Base-by-base conservation (phyloP, 305 asterid species). In the Solanum hybrid region DNA sequence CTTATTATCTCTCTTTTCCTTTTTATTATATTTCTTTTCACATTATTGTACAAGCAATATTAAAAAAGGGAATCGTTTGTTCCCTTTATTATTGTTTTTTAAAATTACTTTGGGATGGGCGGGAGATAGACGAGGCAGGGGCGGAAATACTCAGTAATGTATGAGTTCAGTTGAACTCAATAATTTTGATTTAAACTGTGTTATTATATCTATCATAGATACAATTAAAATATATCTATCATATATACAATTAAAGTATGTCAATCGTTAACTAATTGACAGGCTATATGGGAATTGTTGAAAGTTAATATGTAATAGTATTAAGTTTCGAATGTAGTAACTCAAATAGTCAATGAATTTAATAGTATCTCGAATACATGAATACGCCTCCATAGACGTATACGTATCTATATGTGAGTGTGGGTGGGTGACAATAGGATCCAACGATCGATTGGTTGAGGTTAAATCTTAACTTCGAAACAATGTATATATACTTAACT, bases 381-480 rank as follows among this genome's bases (percentile, higher is more conserved):
- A 57, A 57, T 57, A 57, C 3, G 15, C 15, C 76, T n/a, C 7
- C 31, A 1, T n/a, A n/a, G 76, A 68, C 14, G 31, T 61, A 22
- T 68, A n/a, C 32, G 32, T 70, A 26, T 10, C 77, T 70, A 70
- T 24, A 17, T 1, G 13, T 6, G 4, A 80, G 24, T 61, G 36
- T 81, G 68, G 34, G 24, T 79, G 70, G 70, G 10, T 57, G 70
- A 57, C 24, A 57, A 41, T 27, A 27, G 27, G 14, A 27, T 33
- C 13, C 12, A 31, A 77, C 12, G 13, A 65, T 72, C 20, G 7
- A 65, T 72, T n/a, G 79, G 72, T 70, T 81, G 90, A 89, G 89
- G 13, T 91, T 24, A 91, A 57, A 76, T 26, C 93, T 88, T 91
- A 27, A 90, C 86, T 85, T 91, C 31, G 88, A 90, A 91, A 90